Base-by-base conservation (phyloP, 345 rosid genomes). In the Eucalyptus paniculata region DNA sequence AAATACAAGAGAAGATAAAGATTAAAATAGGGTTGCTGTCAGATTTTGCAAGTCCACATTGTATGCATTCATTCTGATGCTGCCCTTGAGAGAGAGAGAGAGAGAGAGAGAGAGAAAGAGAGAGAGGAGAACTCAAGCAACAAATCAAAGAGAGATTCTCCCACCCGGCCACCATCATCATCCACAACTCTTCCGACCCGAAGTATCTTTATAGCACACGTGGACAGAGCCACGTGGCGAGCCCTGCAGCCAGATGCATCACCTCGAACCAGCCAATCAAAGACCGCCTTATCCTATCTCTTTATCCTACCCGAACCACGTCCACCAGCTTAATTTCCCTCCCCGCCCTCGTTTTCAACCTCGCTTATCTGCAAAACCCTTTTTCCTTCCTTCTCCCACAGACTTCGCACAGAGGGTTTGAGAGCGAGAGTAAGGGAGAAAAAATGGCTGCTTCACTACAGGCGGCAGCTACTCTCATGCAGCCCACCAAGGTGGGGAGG, bases 371-470 rank as follows among this genome's bases (percentile, higher is more conserved):
- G 85, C 67, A 44, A 47, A 77, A 23, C 49, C 49, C 44, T 44
- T 82, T 65, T 30, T 10, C 47, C 45, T 72, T 18, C 82, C 37
- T 62, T 37, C 82, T 34, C 83, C 83, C 28, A 72, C 45, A 21
- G 13, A 77, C 47, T 40, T 42, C 47, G 8, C 83, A 77, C 14
- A 37, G 45, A 77, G 83, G 3, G 47, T 16, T 37, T 37, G 37
- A 37, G 26, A 34, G 87, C 12, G 19, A 19, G 54, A 37, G 87
- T 7, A 28, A 26, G 53, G 87, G 51, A 30, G 53, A 8, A 19
- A 34, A 17, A 53, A 97, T 97, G 99, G 98, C 99, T 42, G 94
- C 99, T 91, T 94, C 99, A 49, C 92, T 97, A 47, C 99, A 97
- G 92, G 96, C 98, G 85, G 97, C 98, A 77, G 98, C 98, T 54